Base-by-base conservation (phyloP, 305 asterid species). In the Ruellia speciosa region DNA sequence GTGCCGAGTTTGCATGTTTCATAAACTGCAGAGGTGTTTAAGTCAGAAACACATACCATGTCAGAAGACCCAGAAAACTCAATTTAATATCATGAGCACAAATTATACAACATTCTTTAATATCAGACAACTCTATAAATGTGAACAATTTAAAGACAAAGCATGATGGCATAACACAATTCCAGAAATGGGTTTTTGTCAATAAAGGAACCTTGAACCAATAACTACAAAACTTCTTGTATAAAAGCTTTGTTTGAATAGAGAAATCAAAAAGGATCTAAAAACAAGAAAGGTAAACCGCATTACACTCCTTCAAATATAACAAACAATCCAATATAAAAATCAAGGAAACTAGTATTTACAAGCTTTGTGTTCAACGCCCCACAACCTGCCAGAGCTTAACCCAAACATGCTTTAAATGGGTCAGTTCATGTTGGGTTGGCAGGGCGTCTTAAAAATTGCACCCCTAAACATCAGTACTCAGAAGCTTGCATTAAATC, bases 1-100 rank as follows among this genome's bases (percentile, higher is more conserved):
- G 92, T 82, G 59, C 99, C 99, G 68, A 93, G 79, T 63, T 87
- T 87, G 93, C 99, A 93, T 60, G 97, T 75, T 70, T 93, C 99
- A 68, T 93, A 93, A 64, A 89, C 97, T 93, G 75, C 41, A 37
- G 41, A 24, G 53, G 62, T 52, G 59, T 31, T 54, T 10, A 49
- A n/a, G 65, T 49, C 11, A 48, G 56, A 66, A 66, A 49, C 51
- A 20, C 62, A 75, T 51, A 49, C 60, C 49, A 33, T 20, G 50
- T 18, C 24, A 60, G 57, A 37, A 64, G 55, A 50, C 56, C 57
- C 50, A 59, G 34, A 49, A 52, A 37, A 52, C 56, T 37, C 51
- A 67, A 20, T 14, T 50, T 45, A 59, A 54, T 14, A 59, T 16
- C 17, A 34, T 45, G 56, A 62, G 58, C 63, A 46, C 60, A 10